A percentile compares a stretch with the other conserved stretches of the same genome.
phyloP scores from a whole-genome alignment of 345 rosid species.

The Excoecaria cochinchinensis region DNA sequence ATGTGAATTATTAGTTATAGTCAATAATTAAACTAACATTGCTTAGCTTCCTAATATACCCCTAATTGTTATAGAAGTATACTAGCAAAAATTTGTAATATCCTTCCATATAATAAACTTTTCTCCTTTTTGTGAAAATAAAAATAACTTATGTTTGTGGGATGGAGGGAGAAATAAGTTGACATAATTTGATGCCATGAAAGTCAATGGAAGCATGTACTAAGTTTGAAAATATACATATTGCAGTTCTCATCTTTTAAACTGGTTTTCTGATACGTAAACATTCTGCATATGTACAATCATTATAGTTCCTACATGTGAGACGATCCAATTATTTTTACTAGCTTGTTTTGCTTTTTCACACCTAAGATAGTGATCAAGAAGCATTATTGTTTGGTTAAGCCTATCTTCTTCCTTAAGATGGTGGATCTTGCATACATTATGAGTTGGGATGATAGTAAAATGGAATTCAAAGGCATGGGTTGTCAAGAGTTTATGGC shows the following conservation, averaged over 20 bases:
- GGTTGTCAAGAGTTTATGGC: neutral
- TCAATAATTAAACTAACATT: too few relatives aligned
- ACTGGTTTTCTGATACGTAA: too few relatives aligned
- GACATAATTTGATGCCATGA: neutral
- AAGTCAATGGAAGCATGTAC: neutral
- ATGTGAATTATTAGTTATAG: too few relatives aligned
- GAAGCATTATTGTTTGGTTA: neutral
- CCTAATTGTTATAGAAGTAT: too few relatives aligned
- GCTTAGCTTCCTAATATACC: too few relatives aligned
- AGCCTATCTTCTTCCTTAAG: neutral
- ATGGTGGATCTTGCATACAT: neutral
- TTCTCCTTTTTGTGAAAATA: too few relatives aligned
- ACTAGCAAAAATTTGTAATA: too few relatives aligned
- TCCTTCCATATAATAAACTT: too few relatives aligned
- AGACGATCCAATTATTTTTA: neutral
- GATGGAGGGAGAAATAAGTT: neutral
- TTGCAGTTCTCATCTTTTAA: neutral
- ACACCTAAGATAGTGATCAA: neutral
- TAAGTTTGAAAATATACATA: neutral
- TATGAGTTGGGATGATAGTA: neutral
- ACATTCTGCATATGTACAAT: too few relatives aligned
- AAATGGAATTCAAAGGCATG: neutral
- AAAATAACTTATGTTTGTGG: too few relatives aligned
- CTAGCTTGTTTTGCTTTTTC: neutral
- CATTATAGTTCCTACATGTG: neutral